Evolutionary conservation across 768 basidiomycete genomes (phyloP).

Genomic region (Boletus sp.): DNA sequence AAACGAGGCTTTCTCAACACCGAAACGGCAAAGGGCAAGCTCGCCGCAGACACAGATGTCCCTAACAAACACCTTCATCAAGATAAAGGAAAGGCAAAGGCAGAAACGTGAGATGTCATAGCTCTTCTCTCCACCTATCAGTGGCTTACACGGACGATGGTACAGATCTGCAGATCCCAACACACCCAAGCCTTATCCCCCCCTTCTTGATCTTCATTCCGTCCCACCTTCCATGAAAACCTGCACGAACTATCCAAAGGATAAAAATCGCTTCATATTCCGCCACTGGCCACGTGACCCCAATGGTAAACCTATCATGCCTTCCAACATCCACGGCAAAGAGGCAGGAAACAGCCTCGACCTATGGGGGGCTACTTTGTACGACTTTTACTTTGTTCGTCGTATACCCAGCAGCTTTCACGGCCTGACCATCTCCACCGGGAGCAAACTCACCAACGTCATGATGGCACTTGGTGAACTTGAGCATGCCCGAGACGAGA

Average conservation of each 20-base stretch:
- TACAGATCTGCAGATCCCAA: not conserved
- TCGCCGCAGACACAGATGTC: constrained; percentile 22
- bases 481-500: constrained; percentile 12
- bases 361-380: constrained; percentile 29
- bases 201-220: constrained; percentile 9
- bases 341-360: constrained; percentile 17
- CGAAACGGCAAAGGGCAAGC: constrained; percentile 19
- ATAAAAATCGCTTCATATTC: constrained; percentile 16
- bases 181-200: not conserved
- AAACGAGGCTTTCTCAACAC: constrained; percentile 24
- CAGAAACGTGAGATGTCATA: constrained; percentile 1
- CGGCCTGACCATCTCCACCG: constrained; percentile 8
- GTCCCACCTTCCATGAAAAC: not conserved
- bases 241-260: not conserved
- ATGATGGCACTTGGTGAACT: constrained; percentile 20
- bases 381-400: constrained; percentile 25
- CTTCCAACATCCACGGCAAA: constrained; percentile 17
- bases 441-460: constrained; percentile 22
- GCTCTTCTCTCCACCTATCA: not conserved
- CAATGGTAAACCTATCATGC: constrained; percentile 12
- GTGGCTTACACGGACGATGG: not conserved
- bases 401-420: not conserved
- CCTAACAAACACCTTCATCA: not conserved
- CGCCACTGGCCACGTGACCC: constrained; percentile 29
- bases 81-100: not conserved